Evolutionary conservation across 163 green algal genomes (phyloP).

Genomic region (Picocystis sp.): DNA sequence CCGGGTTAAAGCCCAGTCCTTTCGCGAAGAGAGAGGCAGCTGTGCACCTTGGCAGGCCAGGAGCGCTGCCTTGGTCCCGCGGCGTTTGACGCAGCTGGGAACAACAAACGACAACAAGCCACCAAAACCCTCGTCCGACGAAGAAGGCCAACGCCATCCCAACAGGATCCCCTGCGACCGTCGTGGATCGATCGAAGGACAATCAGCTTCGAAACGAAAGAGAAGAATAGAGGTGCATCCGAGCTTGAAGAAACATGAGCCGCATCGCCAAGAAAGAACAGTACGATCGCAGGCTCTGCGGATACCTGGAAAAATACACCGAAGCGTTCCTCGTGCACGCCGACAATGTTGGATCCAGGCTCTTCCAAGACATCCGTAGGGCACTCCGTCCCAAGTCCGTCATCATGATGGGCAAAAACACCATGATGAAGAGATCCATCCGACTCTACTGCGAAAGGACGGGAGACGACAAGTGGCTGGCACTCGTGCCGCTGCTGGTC

Average conservation of each 20-base stretch:
- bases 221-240: background rate
- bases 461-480: conserved; percentile 65
- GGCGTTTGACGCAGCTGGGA: too few relatives aligned
- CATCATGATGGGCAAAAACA: conserved; percentile 99
- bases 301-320: conserved; percentile 24
- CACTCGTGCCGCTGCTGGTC: conserved; percentile 66
- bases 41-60: too few relatives aligned
- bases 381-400: conserved; percentile 35
- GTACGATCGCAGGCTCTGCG: conserved; percentile 22
- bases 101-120: too few relatives aligned
- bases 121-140: background rate
- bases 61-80: too few relatives aligned
- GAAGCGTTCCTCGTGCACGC: conserved; percentile 81
- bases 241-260: conserved; percentile 11
- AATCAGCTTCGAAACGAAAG: background rate
- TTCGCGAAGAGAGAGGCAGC: too few relatives aligned
- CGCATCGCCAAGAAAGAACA: conserved; percentile 24
- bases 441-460: conserved; percentile 79
- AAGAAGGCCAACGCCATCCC: background rate
- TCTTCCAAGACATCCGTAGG: conserved; percentile 94
- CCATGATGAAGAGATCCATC: conserved; percentile 93
- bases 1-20: too few relatives aligned
- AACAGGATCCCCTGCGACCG: background rate
- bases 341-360: conserved; percentile 97
- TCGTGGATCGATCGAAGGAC: background rate